Base-by-base conservation (phyloP, 2,329 filamentous ascomycete species). In the Aspergillus sp. region DNA sequence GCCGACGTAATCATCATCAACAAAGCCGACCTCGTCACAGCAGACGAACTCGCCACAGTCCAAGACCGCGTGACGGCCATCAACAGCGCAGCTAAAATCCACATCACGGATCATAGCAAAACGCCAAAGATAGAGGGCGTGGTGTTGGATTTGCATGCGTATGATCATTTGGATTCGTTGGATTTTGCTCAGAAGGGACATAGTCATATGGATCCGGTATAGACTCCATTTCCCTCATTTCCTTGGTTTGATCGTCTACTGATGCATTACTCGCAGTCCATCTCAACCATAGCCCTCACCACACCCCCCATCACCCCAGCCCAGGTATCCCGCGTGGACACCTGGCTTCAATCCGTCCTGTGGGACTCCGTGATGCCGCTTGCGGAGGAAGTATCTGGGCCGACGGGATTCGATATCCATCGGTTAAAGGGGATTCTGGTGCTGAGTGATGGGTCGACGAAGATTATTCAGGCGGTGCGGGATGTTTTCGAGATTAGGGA, bases 1-100 rank as follows among this genome's bases (percentile, higher is more conserved):
- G 95, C 95, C 6, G 95, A 99, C 77, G 92, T 98, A 8, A 85
- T 99, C 48, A 87, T 99, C 41, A 86, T 99, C 68, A 99, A 99
- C 79, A 99, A 99, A 76, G 84, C 89, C 3, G 95, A 99, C 72
- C 82, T 97, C 3, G 92, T 98, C 3, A 86, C 84, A 5, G 74
- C 84, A 1, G 79, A 84, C 6, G 87, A 97, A 69, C 83, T 98
- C 1, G 77, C 85, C n/a, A 77, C 73, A 0, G 91, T 97, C 7
- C 84, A 83, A 63, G 82, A 85, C 15, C 85, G 95, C 49, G 88
- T 98, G 56, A 80, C 84, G 57, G 89, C 91, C 5, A 98, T 99
- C 75, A 99, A 99, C 73, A 90, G 90, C 0, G 82, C 97, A 2
- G 95, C 95, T 1, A 92, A 88, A 69, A 84, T 98, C 48, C 88